Conservation (phyloP, 495 filamentous ascomycete genomes). For the Talaromyces liani region DNA sequence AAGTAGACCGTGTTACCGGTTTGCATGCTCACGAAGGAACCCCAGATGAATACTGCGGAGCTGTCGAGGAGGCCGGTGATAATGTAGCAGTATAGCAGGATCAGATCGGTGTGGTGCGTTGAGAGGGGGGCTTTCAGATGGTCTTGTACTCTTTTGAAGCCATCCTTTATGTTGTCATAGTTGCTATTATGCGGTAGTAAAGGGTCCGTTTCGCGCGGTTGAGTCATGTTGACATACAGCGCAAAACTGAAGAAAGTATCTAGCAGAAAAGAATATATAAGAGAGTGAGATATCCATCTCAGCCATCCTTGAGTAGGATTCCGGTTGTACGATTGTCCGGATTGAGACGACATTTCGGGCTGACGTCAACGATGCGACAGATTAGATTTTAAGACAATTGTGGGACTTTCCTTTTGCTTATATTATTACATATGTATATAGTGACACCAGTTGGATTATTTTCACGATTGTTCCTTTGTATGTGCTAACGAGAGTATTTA, state of each 20-base stretch:
- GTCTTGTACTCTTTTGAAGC: constrained; percentile 13
- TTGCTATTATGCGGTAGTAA: constrained; percentile 8
- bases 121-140: constrained; percentile 43
- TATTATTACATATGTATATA: too few species aligned
- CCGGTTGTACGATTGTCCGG: not conserved
- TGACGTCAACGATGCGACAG: not conserved
- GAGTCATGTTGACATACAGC: not conserved
- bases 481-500: too few species aligned
- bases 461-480: too few species aligned
- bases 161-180: not conserved
- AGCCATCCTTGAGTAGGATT: too few species aligned
- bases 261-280: too few species aligned
- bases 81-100: constrained; percentile 60
- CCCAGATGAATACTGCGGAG: constrained; percentile 65
- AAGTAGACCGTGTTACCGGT: constrained; percentile 75
- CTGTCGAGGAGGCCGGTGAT: constrained; percentile 70
- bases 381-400: not conserved
- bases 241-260: not conserved
- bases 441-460: too few species aligned
- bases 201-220: constrained; percentile 6
- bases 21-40: constrained; percentile 73
- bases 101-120: constrained; percentile 48
- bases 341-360: not conserved
- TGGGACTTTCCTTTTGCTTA: too few species aligned
- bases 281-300: too few species aligned